Evolutionary conservation across 495 filamentous ascomycete species (phyloP).

Genomic region (Penicillium mononematosum): DNA sequence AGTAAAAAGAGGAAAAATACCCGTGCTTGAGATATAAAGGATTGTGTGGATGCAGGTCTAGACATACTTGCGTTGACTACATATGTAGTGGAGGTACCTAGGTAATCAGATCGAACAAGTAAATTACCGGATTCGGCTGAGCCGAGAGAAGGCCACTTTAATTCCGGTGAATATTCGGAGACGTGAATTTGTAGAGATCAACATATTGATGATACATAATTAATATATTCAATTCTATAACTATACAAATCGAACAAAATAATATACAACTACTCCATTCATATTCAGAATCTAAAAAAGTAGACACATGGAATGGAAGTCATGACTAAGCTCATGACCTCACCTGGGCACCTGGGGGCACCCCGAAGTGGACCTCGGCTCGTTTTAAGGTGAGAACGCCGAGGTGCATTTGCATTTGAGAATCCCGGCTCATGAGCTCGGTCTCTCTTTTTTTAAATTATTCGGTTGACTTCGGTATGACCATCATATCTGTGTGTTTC

Average conservation of each 20-base stretch:
- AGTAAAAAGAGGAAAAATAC: constrained; percentile 8
- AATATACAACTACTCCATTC: not conserved
- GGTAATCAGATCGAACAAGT: constrained; percentile 11
- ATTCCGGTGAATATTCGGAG: constrained; percentile 3
- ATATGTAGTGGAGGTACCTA: not conserved
- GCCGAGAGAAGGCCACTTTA: not conserved
- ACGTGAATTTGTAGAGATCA: not conserved
- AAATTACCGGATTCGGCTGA: constrained; percentile 10
- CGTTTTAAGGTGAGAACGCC: constrained; percentile 33
- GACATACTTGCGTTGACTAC: constrained; percentile 30
- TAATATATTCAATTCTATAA: not conserved
- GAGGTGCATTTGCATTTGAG: constrained; percentile 30
- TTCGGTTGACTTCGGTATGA: constrained; percentile 14
- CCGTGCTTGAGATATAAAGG: constrained; percentile 29
- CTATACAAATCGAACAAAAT: not conserved
- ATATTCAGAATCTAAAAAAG: not conserved
- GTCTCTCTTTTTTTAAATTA: not conserved
- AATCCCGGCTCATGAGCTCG: constrained; percentile 7
- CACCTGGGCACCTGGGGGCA: too few species aligned
- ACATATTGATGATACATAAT: not conserved
- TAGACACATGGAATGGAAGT: not conserved
- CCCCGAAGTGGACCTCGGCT: constrained; percentile 39
- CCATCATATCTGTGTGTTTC: not conserved
- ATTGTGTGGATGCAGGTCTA: constrained; percentile 26
- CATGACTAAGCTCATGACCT: constrained; percentile 13